Conservation (phyloP, 108 stramenopile genomes). For the Cyclotella sp. region DNA sequence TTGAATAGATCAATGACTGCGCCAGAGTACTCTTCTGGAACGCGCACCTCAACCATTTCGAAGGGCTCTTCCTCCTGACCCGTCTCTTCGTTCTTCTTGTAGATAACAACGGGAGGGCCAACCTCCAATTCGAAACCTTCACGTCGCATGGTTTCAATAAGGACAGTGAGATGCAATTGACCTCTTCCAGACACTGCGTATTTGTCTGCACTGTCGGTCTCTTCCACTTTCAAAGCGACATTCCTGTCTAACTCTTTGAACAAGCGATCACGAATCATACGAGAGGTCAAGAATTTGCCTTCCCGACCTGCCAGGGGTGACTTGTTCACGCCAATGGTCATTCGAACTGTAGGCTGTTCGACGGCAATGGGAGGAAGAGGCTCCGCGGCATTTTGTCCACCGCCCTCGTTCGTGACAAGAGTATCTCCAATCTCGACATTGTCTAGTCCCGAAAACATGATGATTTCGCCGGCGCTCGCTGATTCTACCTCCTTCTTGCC, state of each 20-base stretch:
- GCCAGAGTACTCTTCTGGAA: conserved; percentile 94
- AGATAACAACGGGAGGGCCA: conserved; percentile 97
- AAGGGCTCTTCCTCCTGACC: conserved; percentile 95
- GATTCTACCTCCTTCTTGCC: conserved; percentile 91
- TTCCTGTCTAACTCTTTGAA: conserved; percentile 97
- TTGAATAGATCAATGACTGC: conserved; percentile 94
- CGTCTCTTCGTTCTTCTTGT: conserved; percentile 87
- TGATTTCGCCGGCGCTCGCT: conserved; percentile 97
- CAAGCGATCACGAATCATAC: conserved; percentile 97
- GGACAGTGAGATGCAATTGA: conserved; percentile 97
- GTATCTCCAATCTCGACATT: conserved; percentile 97
- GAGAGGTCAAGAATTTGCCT: conserved; percentile 95
- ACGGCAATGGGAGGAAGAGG: conserved; percentile 95
- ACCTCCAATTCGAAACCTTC: conserved; percentile 99
- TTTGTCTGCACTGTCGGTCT: conserved; percentile 94
- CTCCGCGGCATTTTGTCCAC: conserved; percentile 77
- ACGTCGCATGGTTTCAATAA: conserved; percentile 99
- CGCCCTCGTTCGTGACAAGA: conserved; percentile 85
- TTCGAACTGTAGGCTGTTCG: conserved; percentile 99
- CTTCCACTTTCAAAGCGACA: conserved; percentile 89
- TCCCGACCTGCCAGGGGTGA: conserved; percentile 97
- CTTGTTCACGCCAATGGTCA: conserved; percentile 99
- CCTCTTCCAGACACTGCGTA: conserved; percentile 98
- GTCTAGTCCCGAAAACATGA: conserved; percentile 95
- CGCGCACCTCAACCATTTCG: conserved; percentile 94